Evolutionary conservation across 1,284 basidiomycete genomes (phyloP), one percentile per base, ranked within the genome.

Genomic region (Marasmius sp.): DNA sequence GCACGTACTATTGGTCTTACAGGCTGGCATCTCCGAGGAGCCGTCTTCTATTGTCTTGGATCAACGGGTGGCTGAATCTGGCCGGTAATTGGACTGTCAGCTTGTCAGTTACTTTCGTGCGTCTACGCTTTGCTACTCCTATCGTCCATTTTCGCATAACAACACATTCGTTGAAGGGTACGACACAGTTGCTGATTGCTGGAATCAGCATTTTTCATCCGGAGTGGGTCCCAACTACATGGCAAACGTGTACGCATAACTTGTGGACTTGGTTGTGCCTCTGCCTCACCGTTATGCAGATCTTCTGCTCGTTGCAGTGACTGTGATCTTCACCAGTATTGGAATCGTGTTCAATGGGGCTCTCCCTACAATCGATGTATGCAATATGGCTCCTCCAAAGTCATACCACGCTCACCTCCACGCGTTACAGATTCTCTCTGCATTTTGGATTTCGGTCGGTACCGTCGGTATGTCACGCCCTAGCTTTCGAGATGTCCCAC

Each of bases 1-100:
- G 84, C 20, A 79, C 84, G 1, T 85, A 85, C 64, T 86, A 85
- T 65, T 85, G 84, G 84, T 81, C 79, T 56, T 85, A 80, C 67
- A 75, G 79, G 34, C 73, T 86, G 6, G 78, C 81, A 0, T 74
- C 83, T 7, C 78, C 79, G 0, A 72, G 69, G 39, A 74, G 72
- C 50, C 74, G 79, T 54, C 68, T 83, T 9, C 54, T 84, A 3
- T 69, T 79, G 2, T 84, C 81, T 6, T 86, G 84, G 84, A 80
- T 85, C 53, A 82, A 82, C 61, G 84, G 84, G 8, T 86, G 84
- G 84, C 71, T 86, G 36, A 82, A 79, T 6, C 71, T 84, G 68
- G 82, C 83, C 22, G 84, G 84, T 18, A 78, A 83, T 8, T 85
- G 84, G 83, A 85, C 79, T 0, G 75, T 81, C 57, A 78, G 79